A percentile compares a stretch with the other conserved stretches of the same genome.
Conservation (phyloP, 352 stramenopile genomes). For the Globisporangium nodosum region DNA sequence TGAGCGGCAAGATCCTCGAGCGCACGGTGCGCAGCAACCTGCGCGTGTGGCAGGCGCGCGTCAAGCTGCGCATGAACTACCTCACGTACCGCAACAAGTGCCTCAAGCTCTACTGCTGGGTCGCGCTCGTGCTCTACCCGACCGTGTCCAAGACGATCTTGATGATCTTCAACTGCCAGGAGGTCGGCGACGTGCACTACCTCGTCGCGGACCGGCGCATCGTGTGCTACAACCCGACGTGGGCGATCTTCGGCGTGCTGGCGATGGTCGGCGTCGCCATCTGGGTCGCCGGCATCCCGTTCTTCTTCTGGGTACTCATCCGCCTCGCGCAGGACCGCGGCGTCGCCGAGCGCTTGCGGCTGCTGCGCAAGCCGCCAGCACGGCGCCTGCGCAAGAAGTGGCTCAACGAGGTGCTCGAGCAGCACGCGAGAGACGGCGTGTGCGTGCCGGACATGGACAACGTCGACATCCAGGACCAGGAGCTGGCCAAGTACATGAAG, state of each 20-base stretch:
- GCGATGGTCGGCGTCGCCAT: conserved; percentile 49
- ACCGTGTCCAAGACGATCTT: conserved; percentile 76
- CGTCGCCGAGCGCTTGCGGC: conserved; percentile 34
- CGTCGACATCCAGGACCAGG: conserved; percentile 48
- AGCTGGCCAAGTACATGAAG: conserved; percentile 72
- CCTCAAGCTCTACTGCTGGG: conserved; percentile 74
- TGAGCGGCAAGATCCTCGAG: conserved; percentile 47
- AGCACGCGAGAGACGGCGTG: conserved; percentile 38
- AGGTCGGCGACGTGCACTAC: conserved; percentile 53
- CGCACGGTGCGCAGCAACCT: conserved; percentile 67
- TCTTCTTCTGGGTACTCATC: conserved; percentile 78
- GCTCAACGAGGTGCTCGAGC: conserved; percentile 47
- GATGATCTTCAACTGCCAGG: conserved; percentile 77
- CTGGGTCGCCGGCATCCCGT: conserved; percentile 72
- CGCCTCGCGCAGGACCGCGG: conserved; percentile 55
- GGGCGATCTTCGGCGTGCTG: conserved; percentile 56
- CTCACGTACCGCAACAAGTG: conserved; percentile 78
- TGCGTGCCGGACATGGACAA: conserved; percentile 55
- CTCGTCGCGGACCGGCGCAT: conserved; percentile 63
- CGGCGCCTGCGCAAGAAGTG: conserved; percentile 45
- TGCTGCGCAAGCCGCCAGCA: conserved; percentile 41
- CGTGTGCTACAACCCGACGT: conserved; percentile 60
- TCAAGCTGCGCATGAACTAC: conserved; percentile 83
- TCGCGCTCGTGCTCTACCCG: conserved; percentile 69
- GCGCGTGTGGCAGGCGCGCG: conserved; percentile 67